Evolutionary conservation across 768 basidiomycete genomes (phyloP).

Genomic region (Cyclocybe aegerita): DNA sequence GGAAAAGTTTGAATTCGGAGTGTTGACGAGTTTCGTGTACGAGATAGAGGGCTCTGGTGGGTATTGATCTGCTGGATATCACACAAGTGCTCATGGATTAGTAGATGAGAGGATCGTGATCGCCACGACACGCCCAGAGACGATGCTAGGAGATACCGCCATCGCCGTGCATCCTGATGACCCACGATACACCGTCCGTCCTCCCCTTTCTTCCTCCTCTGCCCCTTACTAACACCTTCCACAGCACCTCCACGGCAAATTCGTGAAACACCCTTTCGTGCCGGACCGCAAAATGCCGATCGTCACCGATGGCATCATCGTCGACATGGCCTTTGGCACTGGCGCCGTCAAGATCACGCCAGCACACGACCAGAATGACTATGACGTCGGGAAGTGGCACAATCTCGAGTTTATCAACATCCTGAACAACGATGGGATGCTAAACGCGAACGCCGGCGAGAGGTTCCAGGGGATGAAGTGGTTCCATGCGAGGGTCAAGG

Average conservation of each 20-base stretch:
- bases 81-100: neutral
- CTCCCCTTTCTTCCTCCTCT: neutral
- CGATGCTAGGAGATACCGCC: conserved; percentile 97
- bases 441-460: conserved; percentile 86
- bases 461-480: conserved; percentile 96
- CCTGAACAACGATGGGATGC: conserved; percentile 94
- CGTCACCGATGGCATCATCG: conserved; percentile 79
- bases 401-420: conserved; percentile 91
- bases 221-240: neutral
- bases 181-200: conserved; percentile 71
- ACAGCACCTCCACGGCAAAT: conserved; percentile 93
- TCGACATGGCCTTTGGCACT: conserved; percentile 96
- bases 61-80: conserved; percentile 14
- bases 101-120: conserved; percentile 88
- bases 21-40: conserved; percentile 93
- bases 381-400: conserved; percentile 88
- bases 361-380: conserved; percentile 97
- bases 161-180: conserved; percentile 97
- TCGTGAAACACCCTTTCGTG: conserved; percentile 86
- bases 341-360: conserved; percentile 99
- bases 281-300: conserved; percentile 81
- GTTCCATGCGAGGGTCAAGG: conserved; percentile 86
- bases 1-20: conserved; percentile 96
- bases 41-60: conserved; percentile 80
- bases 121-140: conserved; percentile 97